These are phyloP conservation scores for Chaetomiaceae sp. DNA, from an alignment of 2,329 filamentous ascomycete species.

Conservation along the genomic window DNA sequence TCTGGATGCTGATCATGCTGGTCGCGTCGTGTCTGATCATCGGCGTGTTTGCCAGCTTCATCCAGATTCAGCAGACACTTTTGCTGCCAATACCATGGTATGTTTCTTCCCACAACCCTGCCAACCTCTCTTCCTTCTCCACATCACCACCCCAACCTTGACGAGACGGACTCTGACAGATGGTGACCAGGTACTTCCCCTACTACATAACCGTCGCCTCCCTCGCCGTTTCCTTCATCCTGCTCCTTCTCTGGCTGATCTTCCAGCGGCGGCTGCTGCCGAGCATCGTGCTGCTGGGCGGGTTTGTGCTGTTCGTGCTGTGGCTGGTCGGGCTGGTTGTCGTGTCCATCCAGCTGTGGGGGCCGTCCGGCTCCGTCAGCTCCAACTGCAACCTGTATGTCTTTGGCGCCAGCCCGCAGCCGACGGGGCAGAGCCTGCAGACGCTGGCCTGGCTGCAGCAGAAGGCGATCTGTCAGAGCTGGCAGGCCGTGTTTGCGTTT, in stretches of 20 bases:
- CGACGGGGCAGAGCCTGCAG: slow-evolving; percentile 43
- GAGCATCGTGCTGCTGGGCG: slow-evolving; percentile 56
- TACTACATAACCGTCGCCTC: slow-evolving; percentile 55
- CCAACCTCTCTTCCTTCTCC: neutral
- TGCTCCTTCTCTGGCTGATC: slow-evolving; percentile 58
- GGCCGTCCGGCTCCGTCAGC: slow-evolving; percentile 52
- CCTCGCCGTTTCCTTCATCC: slow-evolving; percentile 61
- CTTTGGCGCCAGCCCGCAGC: slow-evolving; percentile 38
- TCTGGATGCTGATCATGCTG: slow-evolving; percentile 63
- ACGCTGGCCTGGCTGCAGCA: slow-evolving; percentile 62
- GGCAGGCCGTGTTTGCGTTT: slow-evolving; percentile 61
- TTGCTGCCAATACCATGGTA: slow-evolving; percentile 55
- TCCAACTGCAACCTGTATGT: slow-evolving; percentile 54
- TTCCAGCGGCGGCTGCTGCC: slow-evolving; percentile 54
- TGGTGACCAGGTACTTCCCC: slow-evolving; percentile 54
- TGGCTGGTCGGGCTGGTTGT: slow-evolving; percentile 62
- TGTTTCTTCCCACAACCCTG: no score
- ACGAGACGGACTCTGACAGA: neutral
- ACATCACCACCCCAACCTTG: no score
- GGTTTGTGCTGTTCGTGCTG: slow-evolving; percentile 60
- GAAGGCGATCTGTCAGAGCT: slow-evolving; percentile 55
- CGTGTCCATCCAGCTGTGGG: slow-evolving; percentile 57
- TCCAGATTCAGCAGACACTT: slow-evolving; percentile 52
- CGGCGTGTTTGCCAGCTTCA: slow-evolving; percentile 55
- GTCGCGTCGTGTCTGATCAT: slow-evolving; percentile 52